Evolutionary conservation across 2,329 filamentous ascomycete genomes (phyloP), one percentile per base, ranked within the genome.

Genomic region (Aaosphaeria pasadenensis): DNA sequence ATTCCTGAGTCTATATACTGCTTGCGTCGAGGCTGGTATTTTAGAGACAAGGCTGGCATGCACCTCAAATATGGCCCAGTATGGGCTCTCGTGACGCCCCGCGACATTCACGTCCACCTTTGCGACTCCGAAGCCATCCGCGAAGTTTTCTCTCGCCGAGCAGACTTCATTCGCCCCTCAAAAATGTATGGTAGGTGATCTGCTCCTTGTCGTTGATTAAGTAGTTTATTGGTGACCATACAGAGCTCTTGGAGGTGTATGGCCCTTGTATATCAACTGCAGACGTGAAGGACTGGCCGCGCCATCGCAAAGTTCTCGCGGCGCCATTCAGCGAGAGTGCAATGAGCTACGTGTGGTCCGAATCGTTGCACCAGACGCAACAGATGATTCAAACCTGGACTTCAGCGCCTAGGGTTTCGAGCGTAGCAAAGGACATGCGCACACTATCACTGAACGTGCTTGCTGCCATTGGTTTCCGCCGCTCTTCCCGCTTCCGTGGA

Each of bases 361-460:
- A 87, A 60, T 75, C 77, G 1, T 73, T 85, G 50, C 66, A 70
- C 39, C 86, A 90, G 70, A 78, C 84, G 0, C 40, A 44, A 33
- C 35, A 50, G 7, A 17, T 53, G 41, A 38, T 54, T 11, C 39
- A 43, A 5, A 41, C 32, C 17, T 57, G 50, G 55, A 38, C 32
- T 4, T 13, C 52, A 43, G 5, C 38, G 9, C 7, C 47, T 59
- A 24, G 17, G 17, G 4, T 36, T 44, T 7, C 49, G 36, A 11
- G 48, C 54, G 3, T 51, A 50, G 11, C 52, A 57, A 6, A 63
- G 9, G 48, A 72, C 42, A 54, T 57, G 6, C 39, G 46, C 4
- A 63, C 62, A 9, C 45, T 69, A 2, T 60, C 66, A 1, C 50
- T 71, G 40, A 62, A 70, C 45, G 57, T 71, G 5, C 52, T 71